Evolutionary conservation across 2,329 filamentous ascomycete species (phyloP).

Genomic region (Trichophaea hybrida): DNA sequence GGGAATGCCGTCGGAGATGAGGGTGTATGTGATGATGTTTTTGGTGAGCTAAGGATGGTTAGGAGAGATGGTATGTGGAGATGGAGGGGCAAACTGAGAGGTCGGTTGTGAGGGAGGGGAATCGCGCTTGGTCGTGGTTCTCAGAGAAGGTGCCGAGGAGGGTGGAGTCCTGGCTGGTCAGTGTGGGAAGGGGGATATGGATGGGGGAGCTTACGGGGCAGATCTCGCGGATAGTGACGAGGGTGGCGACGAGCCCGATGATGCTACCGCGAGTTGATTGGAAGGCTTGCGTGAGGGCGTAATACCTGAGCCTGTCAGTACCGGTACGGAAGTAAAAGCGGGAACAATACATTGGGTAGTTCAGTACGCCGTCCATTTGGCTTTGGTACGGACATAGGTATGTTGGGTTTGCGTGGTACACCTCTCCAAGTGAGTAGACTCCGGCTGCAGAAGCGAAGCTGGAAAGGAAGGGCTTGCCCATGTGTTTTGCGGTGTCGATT

Average conservation of each 20-base stretch:
- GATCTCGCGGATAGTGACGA: constrained; percentile 28
- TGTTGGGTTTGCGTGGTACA: constrained; percentile 40
- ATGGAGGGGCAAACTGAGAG: constrained; percentile 29
- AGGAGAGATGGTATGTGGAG: not conserved
- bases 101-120: constrained; percentile 31
- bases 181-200: constrained; percentile 28
- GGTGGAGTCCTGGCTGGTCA: constrained; percentile 31
- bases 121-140: constrained; percentile 33
- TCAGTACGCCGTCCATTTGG: constrained; percentile 44
- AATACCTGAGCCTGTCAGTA: constrained; percentile 30
- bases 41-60: constrained; percentile 28
- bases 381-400: constrained; percentile 42
- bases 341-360: constrained; percentile 41
- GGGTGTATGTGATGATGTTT: constrained; percentile 32
- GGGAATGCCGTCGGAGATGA: constrained; percentile 32
- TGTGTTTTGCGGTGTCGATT: constrained; percentile 49
- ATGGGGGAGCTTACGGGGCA: constrained; percentile 30
- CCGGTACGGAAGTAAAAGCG: constrained; percentile 29
- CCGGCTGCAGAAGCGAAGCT: constrained; percentile 41
- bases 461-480: constrained; percentile 45
- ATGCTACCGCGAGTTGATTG: constrained; percentile 23
- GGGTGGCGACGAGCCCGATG: constrained; percentile 28
- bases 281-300: constrained; percentile 31
- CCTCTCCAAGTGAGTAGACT: constrained; percentile 48
- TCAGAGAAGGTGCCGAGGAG: constrained; percentile 32